Evolutionary conservation across 768 basidiomycete species (phyloP), one percentile per base, ranked within the genome.

Genomic region (Dacryopinax primogenitus): DNA sequence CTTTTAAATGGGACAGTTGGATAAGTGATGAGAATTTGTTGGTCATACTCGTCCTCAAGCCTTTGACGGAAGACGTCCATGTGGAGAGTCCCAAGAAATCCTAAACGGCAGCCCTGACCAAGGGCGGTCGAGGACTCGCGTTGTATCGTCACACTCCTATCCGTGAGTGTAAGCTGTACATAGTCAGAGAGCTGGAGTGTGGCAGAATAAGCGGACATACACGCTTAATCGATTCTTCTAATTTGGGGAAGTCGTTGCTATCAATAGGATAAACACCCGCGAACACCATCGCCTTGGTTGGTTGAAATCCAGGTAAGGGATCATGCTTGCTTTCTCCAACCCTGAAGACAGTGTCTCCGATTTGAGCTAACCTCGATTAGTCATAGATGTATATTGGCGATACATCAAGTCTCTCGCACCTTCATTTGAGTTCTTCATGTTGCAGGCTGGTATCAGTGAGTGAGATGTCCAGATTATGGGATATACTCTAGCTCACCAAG

Each of bases 61-160:
- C 96, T 83, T 73, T 99, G 96, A 23, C 93, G 86, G 75, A 92
- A 92, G 37, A 94, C 89, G 70, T 95, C 90, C 90, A 98, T 93
- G 72, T 99, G 96, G 66, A 99, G 76, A 3, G 92, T 91, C 0
- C 96, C 96, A 11, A 97, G 80, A 74, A 98, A 99, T 0, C 96
- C 96, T 4, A 99, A 82, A 45, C 96, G 83, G 72, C 87, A 92
- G 7, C 96, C 96, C 77, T 96, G 94, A 0, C 95, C 94, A 11
- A 99, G 81, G 11, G 96, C 96, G 3, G 89, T 84, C 0, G 95
- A 98, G 0, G 90, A 88, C 74, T 98, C 96, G 61, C 91, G 82
- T 71, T 92, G 90, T 9, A 94, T 80, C 18, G 90, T 87, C 11
- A 99, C 92, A 73, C 88, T 89, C 64, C 92, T 83, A 72, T 94